Conservation (phyloP, 2,329 filamentous ascomycete genomes). For the Acrocalymma vagum region DNA sequence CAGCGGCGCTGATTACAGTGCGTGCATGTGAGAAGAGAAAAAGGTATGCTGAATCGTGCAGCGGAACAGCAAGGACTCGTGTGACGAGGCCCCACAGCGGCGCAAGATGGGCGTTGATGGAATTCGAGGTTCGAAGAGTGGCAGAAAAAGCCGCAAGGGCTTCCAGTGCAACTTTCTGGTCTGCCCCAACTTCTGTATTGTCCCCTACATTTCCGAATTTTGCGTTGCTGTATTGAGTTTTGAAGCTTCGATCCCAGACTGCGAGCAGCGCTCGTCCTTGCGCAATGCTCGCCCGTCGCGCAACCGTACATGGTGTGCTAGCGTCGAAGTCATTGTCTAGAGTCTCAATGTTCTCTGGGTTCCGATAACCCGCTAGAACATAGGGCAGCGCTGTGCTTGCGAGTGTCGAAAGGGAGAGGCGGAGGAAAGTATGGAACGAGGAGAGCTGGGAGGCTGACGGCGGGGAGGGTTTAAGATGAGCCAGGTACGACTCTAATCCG, state of each 20-base stretch:
- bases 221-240: conserved; percentile 30
- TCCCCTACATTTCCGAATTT: neutral
- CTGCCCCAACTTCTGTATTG: neutral
- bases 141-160: conserved; percentile 39
- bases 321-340: conserved; percentile 83
- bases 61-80: conserved; percentile 65
- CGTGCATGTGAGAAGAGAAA: conserved; percentile 81
- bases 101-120: conserved; percentile 68
- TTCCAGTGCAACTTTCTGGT: conserved; percentile 20
- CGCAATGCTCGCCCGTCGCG: conserved; percentile 75
- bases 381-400: conserved; percentile 79
- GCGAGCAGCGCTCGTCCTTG: conserved; percentile 78
- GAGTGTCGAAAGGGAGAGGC: conserved; percentile 74
- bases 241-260: conserved; percentile 79
- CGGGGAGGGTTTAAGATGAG: conserved; percentile 63
- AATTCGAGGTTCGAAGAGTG: conserved; percentile 34
- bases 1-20: conserved; percentile 77
- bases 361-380: conserved; percentile 71
- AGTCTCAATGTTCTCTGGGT: conserved; percentile 59
- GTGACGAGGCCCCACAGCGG: conserved; percentile 76
- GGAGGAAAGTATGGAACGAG: conserved; percentile 72
- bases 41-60: conserved; percentile 74
- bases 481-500: conserved; percentile 82
- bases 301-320: conserved; percentile 79
- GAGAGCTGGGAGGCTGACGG: conserved; percentile 40